phyloP scores from a whole-genome alignment of 2,329 filamentous ascomycete genomes.

The Drechslerella dactyloides region DNA sequence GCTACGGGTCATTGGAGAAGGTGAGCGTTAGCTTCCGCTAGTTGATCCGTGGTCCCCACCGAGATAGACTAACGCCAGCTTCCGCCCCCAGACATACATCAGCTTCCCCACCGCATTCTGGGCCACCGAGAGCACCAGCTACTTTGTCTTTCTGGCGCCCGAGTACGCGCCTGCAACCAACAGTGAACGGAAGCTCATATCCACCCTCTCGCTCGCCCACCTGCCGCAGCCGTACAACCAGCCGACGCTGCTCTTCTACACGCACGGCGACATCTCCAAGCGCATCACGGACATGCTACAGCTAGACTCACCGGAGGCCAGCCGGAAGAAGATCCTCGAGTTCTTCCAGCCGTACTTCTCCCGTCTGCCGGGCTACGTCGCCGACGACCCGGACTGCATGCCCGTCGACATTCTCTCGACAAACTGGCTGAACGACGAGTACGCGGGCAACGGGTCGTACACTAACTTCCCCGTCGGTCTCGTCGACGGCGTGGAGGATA shows the following conservation, averaged over 20 bases:
- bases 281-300: slow-evolving; percentile 61
- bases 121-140: slow-evolving; percentile 67
- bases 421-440: slow-evolving; percentile 76
- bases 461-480: slow-evolving; percentile 82
- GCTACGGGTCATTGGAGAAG: slow-evolving; percentile 76
- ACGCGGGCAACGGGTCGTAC: slow-evolving; percentile 83
- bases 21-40: slow-evolving; percentile 56
- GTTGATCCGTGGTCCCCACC: neutral
- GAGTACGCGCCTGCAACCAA: slow-evolving; percentile 69
- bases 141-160: slow-evolving; percentile 77
- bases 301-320: slow-evolving; percentile 59
- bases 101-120: slow-evolving; percentile 80
- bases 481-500: slow-evolving; percentile 72
- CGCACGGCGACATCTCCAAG: slow-evolving; percentile 68
- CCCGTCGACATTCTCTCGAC: slow-evolving; percentile 73
- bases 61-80: neutral
- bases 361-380: slow-evolving; percentile 71
- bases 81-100: slow-evolving; percentile 62
- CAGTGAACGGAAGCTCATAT: slow-evolving; percentile 72
- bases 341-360: slow-evolving; percentile 83
- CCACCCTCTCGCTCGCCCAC: slow-evolving; percentile 76
- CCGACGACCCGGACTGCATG: slow-evolving; percentile 64
- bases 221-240: slow-evolving; percentile 68
- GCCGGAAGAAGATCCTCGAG: slow-evolving; percentile 59
- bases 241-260: slow-evolving; percentile 85